Percentiles rank a stretch among this genome's conserved stretches.
phyloP scores from a whole-genome alignment of 148 eudicot species.

The Spergularia bocconei region DNA sequence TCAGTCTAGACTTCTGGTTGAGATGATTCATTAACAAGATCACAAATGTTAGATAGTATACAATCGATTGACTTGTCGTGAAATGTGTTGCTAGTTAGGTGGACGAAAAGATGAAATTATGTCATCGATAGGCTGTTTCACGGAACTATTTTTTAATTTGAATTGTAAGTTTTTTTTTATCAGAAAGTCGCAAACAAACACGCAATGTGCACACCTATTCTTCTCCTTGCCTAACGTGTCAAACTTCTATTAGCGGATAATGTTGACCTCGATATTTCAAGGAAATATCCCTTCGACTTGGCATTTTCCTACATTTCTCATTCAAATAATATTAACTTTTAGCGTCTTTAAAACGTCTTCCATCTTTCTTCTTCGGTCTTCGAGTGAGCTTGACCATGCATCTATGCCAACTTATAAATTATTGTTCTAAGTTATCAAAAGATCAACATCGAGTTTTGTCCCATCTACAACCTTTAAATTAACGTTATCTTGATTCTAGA shows the following conservation, averaged over 20 bases:
- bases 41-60: too few relatives aligned
- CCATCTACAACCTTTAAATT: neutral
- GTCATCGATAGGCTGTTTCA: too few relatives aligned
- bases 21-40: too few relatives aligned
- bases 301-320: constrained; percentile 12
- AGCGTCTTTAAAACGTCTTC: constrained; percentile 24
- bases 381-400: constrained; percentile 6
- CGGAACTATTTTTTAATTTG: too few relatives aligned
- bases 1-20: too few relatives aligned
- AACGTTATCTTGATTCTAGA: neutral
- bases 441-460: constrained; percentile 33
- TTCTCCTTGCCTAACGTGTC: constrained; percentile 35
- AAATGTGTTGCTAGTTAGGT: too few relatives aligned
- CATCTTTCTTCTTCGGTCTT: constrained; percentile 32
- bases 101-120: too few relatives aligned
- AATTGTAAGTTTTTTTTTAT: too few relatives aligned
- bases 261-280: constrained; percentile 33
- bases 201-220: constrained; percentile 28
- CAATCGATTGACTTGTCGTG: too few relatives aligned
- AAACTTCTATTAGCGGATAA: constrained; percentile 33
- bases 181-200: neutral
- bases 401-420: neutral
- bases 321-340: neutral
- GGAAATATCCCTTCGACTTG: constrained; percentile 23
- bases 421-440: constrained; percentile 14